Conservation (phyloP, 805 yeast genomes). For the Lipomyces anomalus region DNA sequence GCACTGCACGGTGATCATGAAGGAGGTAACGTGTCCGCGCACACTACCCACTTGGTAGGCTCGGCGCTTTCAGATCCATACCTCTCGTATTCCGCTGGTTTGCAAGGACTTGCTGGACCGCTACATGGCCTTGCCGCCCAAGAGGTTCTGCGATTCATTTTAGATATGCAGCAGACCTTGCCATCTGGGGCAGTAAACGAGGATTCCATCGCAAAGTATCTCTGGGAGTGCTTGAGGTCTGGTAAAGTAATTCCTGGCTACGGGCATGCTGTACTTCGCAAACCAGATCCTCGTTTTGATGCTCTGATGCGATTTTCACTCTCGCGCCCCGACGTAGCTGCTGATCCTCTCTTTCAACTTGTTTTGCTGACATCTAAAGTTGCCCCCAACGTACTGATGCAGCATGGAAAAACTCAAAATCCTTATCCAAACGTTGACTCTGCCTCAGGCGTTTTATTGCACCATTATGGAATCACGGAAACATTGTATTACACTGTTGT, state of each 20-base stretch:
- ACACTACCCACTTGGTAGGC: conserved; percentile 76
- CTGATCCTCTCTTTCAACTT: conserved; percentile 59
- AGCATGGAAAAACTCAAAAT: conserved; percentile 81
- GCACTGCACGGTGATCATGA: conserved; percentile 77
- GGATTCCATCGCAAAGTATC: conserved; percentile 57
- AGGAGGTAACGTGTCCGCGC: conserved; percentile 81
- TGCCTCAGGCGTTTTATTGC: conserved; percentile 69
- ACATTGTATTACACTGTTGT: conserved; percentile 71
- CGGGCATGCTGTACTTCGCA: conserved; percentile 81
- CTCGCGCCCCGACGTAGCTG: conserved; percentile 46
- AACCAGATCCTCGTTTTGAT: conserved; percentile 74
- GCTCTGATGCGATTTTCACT: conserved; percentile 68
- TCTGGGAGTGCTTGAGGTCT: conserved; percentile 65
- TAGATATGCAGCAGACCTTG: conserved; percentile 46
- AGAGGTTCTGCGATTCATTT: conserved; percentile 71
- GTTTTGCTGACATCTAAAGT: conserved; percentile 61
- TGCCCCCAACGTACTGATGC: conserved; percentile 67
- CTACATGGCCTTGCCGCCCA: conserved; percentile 82
- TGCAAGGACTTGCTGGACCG: conserved; percentile 82
- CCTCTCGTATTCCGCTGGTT: conserved; percentile 70
- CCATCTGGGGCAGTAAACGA: conserved; percentile 37
- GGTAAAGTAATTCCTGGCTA: conserved; percentile 83
- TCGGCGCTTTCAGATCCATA: conserved; percentile 74
- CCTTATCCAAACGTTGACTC: conserved; percentile 85
- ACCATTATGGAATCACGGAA: conserved; percentile 73